Evolutionary conservation across 805 yeast genomes (phyloP), one percentile per base, ranked within the genome.

Genomic region (Lipomyces spencermartinsiae): DNA sequence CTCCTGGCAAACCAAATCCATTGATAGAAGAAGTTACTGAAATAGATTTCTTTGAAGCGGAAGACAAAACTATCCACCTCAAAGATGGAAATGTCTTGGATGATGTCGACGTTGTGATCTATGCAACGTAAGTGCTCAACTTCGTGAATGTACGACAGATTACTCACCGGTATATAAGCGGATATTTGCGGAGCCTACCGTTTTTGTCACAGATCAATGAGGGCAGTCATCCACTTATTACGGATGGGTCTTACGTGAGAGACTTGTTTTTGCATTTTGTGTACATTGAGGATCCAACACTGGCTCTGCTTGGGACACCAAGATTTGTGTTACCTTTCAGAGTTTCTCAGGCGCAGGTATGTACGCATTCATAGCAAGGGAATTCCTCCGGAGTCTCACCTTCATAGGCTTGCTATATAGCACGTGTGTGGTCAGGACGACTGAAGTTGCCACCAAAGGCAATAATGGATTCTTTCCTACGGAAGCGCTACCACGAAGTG

Each of bases 141-240:
- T 31, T 31, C 33, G 10, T 53, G 34, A 2, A 10, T 53, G 19
- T 16, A 25, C 56, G 22, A 4, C 56, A 14, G 56, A 7, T 49
- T 19, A n/a, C 34, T 53, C 10, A 31, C 16, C 29, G 8, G 10
- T 59, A 12, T 10, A 12, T 14, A 34, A 68, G 69, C 0, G 97
- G 97, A 0, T 91, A 90, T 76, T 80, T 86, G 58, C 87, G 87
- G 74, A 83, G 86, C 49, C 81, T 85, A 65, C 95, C 96, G 25
- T 89, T 85, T 72, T 76, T 91, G 61, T 82, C 84, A 57, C 70
- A 71, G 22, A 62, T 64, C 59, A 65, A 73, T 60, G 67, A 69
- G 16, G 65, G 71, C 25, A 62, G 71, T 22, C 73, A 72, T 49
- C 83, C 82, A 1, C 65, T 84, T 34, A 78, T 84, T 37, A 81